Evolutionary conservation across 2,329 filamentous ascomycete genomes (phyloP).

Genomic region (Cadophora sp.): DNA sequence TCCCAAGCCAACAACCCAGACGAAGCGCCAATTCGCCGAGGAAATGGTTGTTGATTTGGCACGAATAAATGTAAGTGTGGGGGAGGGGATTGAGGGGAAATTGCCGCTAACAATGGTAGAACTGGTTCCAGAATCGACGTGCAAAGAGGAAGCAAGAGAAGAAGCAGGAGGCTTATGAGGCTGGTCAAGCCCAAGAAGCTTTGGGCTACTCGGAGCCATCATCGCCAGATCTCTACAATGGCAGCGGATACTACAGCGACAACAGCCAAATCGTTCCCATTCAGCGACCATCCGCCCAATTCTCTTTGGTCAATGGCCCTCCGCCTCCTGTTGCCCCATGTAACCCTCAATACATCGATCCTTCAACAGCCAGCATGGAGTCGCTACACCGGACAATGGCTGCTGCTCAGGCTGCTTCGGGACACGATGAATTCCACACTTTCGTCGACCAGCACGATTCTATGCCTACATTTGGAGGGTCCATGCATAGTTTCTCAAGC

Average conservation of each 20-base stretch:
- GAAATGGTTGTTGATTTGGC: slow-evolving; percentile 67
- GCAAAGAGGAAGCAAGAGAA: slow-evolving; percentile 61
- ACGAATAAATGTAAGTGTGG: slow-evolving; percentile 66
- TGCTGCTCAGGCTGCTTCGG: slow-evolving; percentile 31
- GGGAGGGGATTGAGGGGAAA: slow-evolving; percentile 48
- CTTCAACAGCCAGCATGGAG: slow-evolving; percentile 38
- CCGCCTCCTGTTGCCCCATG: slow-evolving; percentile 37
- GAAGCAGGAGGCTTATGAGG: slow-evolving; percentile 59
- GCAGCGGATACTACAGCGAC: slow-evolving; percentile 32
- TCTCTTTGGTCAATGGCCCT: slow-evolving; percentile 32
- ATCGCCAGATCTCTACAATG: slow-evolving; percentile 38
- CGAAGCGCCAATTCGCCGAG: slow-evolving; percentile 66
- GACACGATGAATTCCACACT: slow-evolving; percentile 32
- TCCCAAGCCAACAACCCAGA: slow-evolving; percentile 67
- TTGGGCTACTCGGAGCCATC: slow-evolving; percentile 39
- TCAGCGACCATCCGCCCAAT: slow-evolving; percentile 30
- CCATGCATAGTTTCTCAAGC: slow-evolving; percentile 28
- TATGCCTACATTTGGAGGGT: slow-evolving; percentile 27
- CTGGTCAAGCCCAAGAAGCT: slow-evolving; percentile 46
- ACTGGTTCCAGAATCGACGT: slow-evolving; percentile 73
- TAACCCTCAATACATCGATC: slow-evolving; percentile 41
- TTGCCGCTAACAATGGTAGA: slow-evolving; percentile 50
- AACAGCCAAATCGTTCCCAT: slow-evolving; percentile 24
- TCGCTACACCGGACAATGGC: slow-evolving; percentile 41
- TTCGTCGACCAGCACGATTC: slow-evolving; percentile 31